phyloP scores from a whole-genome alignment of 441 rosid species.

The Arabidopsis lyrata region DNA sequence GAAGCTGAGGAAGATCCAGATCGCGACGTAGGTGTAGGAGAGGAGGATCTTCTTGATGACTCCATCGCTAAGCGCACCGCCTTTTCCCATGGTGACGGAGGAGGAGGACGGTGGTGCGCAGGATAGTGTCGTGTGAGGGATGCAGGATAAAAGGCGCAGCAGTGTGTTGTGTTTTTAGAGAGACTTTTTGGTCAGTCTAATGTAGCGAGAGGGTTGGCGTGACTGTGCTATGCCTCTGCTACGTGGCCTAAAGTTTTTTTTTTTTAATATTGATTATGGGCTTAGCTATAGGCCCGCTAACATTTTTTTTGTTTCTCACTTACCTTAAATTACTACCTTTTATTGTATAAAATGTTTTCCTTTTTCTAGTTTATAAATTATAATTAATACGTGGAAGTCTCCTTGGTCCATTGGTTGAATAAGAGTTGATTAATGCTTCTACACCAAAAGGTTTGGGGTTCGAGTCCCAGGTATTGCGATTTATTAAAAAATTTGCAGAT shows the following conservation, averaged over 20 bases:
- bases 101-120: conserved; percentile 17
- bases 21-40: conserved; percentile 88
- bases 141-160: conserved; percentile 19
- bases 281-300: conserved; percentile 20
- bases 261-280: conserved; percentile 10
- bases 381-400: no score
- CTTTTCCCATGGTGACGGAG: conserved; percentile 69
- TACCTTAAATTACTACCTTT: not conserved
- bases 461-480: no score
- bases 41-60: conserved; percentile 88
- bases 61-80: conserved; percentile 82
- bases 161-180: not conserved
- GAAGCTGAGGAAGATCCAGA: conserved; percentile 99
- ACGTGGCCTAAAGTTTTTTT: conserved; percentile 11
- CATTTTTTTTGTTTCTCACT: not conserved
- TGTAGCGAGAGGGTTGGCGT: conserved; percentile 35
- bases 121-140: conserved; percentile 10
- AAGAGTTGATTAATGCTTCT: no score
- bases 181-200: conserved; percentile 2
- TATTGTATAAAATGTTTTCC: no score
- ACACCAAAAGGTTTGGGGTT: no score
- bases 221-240: conserved; percentile 26
- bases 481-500: no score
- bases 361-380: no score
- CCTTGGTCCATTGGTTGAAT: no score